Base-by-base conservation (phyloP, 108 stramenopile genomes). In the Epipyxis sp. region DNA sequence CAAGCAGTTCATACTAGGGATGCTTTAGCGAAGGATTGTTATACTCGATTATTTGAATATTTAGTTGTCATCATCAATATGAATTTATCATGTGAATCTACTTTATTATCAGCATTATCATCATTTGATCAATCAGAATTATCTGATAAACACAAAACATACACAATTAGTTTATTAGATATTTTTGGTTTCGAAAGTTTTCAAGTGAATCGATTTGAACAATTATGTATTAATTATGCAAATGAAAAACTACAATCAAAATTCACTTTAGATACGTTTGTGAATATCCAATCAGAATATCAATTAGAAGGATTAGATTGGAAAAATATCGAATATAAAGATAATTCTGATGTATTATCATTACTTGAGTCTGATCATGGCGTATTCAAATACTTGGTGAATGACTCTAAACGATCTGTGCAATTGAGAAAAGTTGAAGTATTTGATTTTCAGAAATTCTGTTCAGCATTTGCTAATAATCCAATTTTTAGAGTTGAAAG, bases 251-350 rank as follows among this genome's bases (percentile, higher is more conserved):
- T 78, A 44, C 78, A 62, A 6, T 76, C 91, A 10, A 93, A 96
- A 74, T 98, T 98, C 87, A 98, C 96, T 82, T 82, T 88, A 16
- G 93, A 98, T 78, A 77, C 96, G 2, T 98, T 98, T 85, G 91
- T 94, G 83, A 93, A 96, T 1, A 95, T 96, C 81, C 95, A 94
- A 78, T 86, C 89, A 44, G 83, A 94, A 39, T 98, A 98, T 76
- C 77, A 92, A 34, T 79, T 87, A 2, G 96, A 98, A 80, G 95
- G 94, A 76, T 94, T 98, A 35, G 94, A 95, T 69, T 97, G 95
- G 93, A 85, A 92, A 2, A 94, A 94, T 86, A 97, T 97, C 72
- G 89, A 91, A 42, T 99, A 97, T 89, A 95, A 93, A 78, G 97
- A 99, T 88, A 99, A 99, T 83, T 91, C 91, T 78, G 91, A 84